Percentiles rank a stretch among this genome's conserved stretches.
These are phyloP conservation scores for Malus sieversii DNA, from an alignment of 306 rosid species.

Conservation along the genomic window DNA sequence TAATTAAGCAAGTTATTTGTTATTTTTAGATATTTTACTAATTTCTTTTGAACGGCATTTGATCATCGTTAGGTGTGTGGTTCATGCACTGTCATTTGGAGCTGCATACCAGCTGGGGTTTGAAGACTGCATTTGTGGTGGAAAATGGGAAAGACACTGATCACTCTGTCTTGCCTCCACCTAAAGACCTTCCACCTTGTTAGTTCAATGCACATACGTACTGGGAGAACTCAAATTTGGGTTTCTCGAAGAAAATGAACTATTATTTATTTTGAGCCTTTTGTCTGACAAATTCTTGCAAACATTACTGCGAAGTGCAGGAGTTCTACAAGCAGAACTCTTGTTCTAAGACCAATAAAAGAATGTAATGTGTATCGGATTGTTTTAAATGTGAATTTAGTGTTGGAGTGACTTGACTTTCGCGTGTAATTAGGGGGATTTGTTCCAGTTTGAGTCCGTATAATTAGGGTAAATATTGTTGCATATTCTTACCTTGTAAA, in stretches of 20 bases:
- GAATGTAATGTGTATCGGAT: background rate
- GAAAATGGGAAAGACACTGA: conserved; percentile 18
- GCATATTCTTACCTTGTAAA: too few species aligned
- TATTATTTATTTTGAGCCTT: background rate
- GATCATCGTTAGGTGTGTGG: conserved; percentile 24
- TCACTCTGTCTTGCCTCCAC: conserved; percentile 27
- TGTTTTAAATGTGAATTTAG: background rate
- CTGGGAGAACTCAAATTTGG: background rate
- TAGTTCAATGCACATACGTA: background rate
- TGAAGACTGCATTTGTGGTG: conserved; percentile 34
- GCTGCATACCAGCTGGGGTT: conserved; percentile 32
- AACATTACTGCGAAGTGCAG: background rate
- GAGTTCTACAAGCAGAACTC: background rate
- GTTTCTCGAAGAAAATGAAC: background rate
- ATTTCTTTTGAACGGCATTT: background rate
- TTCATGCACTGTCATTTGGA: conserved; percentile 41
- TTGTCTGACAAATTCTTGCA: background rate
- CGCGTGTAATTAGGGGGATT: too few species aligned
- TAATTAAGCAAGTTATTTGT: too few species aligned
- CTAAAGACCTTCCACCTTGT: conserved; percentile 33
- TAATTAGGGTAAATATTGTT: too few species aligned
- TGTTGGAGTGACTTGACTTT: too few species aligned
- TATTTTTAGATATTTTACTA: background rate
- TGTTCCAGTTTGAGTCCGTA: too few species aligned
- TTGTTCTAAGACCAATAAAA: background rate